Evolutionary conservation across 1,284 basidiomycete species (phyloP).

Genomic region (Vanrija sp.): DNA sequence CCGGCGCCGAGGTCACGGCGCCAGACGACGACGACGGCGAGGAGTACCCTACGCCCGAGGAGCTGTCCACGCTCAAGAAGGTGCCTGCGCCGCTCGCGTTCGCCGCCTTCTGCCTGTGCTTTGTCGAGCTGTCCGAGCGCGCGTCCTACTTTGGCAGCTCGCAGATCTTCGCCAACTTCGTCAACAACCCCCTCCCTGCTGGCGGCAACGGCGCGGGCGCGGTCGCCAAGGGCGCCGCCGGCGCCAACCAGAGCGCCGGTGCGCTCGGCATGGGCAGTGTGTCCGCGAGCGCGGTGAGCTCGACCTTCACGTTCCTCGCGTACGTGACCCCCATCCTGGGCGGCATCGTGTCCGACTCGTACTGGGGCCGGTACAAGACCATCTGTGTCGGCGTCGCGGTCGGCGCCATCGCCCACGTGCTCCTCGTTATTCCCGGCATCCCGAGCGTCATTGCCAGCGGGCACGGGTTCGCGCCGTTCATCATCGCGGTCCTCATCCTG

Average conservation of each 20-base stretch:
- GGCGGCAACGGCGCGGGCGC: slow-evolving; percentile 65
- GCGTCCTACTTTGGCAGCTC: slow-evolving; percentile 19
- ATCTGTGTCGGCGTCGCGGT: slow-evolving; percentile 53
- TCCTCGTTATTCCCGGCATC: slow-evolving; percentile 43
- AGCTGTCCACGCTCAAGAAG: slow-evolving; percentile 6
- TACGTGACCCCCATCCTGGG: slow-evolving; percentile 35
- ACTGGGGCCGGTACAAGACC: slow-evolving; percentile 71
- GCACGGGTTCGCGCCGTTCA: slow-evolving; percentile 36
- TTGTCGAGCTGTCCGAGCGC: slow-evolving; percentile 23
- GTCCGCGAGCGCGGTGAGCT: slow-evolving; percentile 26
- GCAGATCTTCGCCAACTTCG: slow-evolving; percentile 23
- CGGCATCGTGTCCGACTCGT: slow-evolving; percentile 58
- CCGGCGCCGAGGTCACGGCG: not conserved
- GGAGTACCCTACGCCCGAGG: slow-evolving; percentile 13
- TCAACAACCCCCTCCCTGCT: slow-evolving; percentile 55
- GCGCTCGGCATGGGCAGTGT: slow-evolving; percentile 34
- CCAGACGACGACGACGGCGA: not conserved
- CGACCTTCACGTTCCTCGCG: slow-evolving; percentile 35
- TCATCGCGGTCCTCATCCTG: slow-evolving; percentile 46
- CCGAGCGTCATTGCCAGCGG: slow-evolving; percentile 37
- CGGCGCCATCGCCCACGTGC: slow-evolving; percentile 40
- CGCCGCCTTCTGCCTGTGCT: slow-evolving; percentile 14
- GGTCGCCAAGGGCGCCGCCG: slow-evolving; percentile 61
- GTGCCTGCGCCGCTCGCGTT: slow-evolving; percentile 10
- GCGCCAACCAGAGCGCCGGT: slow-evolving; percentile 58